phyloP scores from a whole-genome alignment of 305 asterid genomes.

The Solanum hybrid region DNA sequence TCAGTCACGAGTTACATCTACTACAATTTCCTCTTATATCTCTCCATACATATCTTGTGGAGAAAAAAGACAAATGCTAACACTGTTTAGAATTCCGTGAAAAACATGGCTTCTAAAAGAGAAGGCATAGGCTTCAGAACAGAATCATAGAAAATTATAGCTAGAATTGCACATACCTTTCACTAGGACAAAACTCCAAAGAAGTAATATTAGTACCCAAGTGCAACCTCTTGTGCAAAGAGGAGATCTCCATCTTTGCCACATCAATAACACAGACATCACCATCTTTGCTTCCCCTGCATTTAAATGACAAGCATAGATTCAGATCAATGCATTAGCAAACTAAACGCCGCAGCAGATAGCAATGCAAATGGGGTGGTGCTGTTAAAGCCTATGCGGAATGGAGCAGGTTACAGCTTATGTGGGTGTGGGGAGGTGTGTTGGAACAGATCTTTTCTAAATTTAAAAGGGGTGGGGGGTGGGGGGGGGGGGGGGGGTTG shows the following conservation, averaged over 20 bases:
- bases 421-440: background rate
- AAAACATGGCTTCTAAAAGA: background rate
- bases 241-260: conserved; percentile 76
- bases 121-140: background rate
- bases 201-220: conserved; percentile 62
- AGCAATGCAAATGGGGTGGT: background rate
- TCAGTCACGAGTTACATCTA: background rate
- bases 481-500: too few species aligned
- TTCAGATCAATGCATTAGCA: background rate
- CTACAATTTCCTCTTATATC: background rate
- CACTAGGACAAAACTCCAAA: conserved; percentile 83
- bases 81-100: background rate
- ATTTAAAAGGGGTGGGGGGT: background rate
- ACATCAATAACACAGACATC: conserved; percentile 82
- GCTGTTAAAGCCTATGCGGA: background rate
- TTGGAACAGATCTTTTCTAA: background rate
- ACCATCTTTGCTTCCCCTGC: conserved; percentile 93
- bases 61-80: background rate
- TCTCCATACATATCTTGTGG: background rate
- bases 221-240: conserved; percentile 78
- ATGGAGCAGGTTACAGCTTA: background rate
- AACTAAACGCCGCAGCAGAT: background rate
- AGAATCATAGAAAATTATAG: background rate
- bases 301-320: conserved; percentile 3
- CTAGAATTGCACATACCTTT: conserved; percentile 40